Conservation (phyloP, 2,329 filamentous ascomycete species). For the Phialophora expanda region DNA sequence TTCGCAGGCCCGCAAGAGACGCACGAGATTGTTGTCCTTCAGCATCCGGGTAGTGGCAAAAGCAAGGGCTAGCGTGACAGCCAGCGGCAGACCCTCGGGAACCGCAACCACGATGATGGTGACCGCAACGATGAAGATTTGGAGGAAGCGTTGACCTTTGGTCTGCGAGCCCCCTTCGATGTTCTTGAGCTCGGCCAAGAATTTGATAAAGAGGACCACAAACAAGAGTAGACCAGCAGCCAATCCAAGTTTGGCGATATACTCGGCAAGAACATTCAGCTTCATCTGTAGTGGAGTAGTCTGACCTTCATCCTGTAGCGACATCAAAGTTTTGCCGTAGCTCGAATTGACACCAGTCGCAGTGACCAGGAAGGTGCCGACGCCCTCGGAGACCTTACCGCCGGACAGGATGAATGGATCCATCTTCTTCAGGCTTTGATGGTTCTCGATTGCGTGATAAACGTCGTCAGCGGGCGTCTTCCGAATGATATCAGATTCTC, state of each 20-base stretch:
- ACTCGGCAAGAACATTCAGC: slow-evolving; percentile 76
- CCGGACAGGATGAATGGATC: slow-evolving; percentile 84
- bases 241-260: slow-evolving; percentile 77
- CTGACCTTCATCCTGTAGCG: slow-evolving; percentile 74
- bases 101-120: slow-evolving; percentile 66
- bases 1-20: slow-evolving; percentile 64
- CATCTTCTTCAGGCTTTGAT: slow-evolving; percentile 66
- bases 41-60: slow-evolving; percentile 69
- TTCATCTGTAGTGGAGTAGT: slow-evolving; percentile 80
- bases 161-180: slow-evolving; percentile 54
- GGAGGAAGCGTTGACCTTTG: slow-evolving; percentile 64
- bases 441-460: slow-evolving; percentile 65
- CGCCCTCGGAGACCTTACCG: slow-evolving; percentile 75
- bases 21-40: slow-evolving; percentile 67
- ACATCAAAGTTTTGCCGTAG: slow-evolving; percentile 79
- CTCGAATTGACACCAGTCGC: slow-evolving; percentile 75
- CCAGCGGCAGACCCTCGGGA: slow-evolving; percentile 65
- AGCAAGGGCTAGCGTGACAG: slow-evolving; percentile 66
- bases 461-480: slow-evolving; percentile 70
- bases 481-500: slow-evolving; percentile 74
- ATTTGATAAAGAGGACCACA: slow-evolving; percentile 78
- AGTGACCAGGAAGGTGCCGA: slow-evolving; percentile 77
- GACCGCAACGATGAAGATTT: slow-evolving; percentile 63
- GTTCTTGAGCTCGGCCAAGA: slow-evolving; percentile 65
- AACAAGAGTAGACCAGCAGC: slow-evolving; percentile 77